Evolutionary conservation across 129 eudicot genomes (phyloP), one percentile per base, ranked within the genome.

Genomic region (Centrapalus pauciflorus): DNA sequence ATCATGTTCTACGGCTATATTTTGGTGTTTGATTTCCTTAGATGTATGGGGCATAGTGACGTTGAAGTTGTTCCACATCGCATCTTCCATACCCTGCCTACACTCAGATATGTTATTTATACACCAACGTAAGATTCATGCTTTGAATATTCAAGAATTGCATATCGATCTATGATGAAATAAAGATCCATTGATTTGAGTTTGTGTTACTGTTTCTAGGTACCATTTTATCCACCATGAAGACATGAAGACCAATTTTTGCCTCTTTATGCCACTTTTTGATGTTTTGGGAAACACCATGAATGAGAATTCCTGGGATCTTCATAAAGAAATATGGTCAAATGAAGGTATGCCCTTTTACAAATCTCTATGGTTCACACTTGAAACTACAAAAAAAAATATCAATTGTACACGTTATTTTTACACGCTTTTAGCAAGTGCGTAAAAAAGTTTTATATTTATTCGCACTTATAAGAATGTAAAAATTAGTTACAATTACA

Each of bases 211-310:
- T 40, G 32, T 35, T 28, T 61, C 35, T 80, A 89, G 96, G 74
- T 89, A 89, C 72, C 94, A 85, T 70, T 72, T 64, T 64, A 75
- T 89, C 54, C 96, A 89, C 74, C 96, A 85, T 67, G 64, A 7
- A 17, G 84, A 81, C 70, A 76, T 73, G 86, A 52, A 43, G 57
- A 79, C 94, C 49, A 85, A 89, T 66, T 89, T 85, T 61, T 89
- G 96, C 78, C 87, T 85, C 55, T 89, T 85, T 68, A 89, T 89
- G 86, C 96, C 96, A 50, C 37, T 89, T 49, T 89, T 67, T 69
- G 96, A 89, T 66, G 68, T 50, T 32, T 55, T 89, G 23, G 88
- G 90, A 17, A 83, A 83, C 32, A 89, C 96, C 32, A 67, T 81
- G 66, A 77, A 83, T 54, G 43, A 79, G 55, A 40, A 20, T 24